A percentile compares a stretch with the other conserved stretches of the same genome.
Conservation (phyloP, 805 yeast genomes). For the Blastobotrys chiropterorum region DNA sequence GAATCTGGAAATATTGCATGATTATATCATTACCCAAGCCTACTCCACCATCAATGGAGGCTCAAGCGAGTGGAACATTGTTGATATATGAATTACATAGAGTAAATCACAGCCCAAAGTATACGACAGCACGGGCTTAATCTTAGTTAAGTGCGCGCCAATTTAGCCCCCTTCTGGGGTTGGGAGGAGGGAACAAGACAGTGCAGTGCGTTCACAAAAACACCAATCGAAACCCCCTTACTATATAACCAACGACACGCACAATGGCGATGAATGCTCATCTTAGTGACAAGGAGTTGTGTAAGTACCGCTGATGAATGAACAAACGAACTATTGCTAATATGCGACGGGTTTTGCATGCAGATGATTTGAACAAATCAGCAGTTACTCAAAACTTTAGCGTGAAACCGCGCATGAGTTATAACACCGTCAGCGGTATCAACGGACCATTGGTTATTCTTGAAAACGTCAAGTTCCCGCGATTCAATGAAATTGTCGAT, state of each 20-base stretch:
- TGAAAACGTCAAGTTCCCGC: slow-evolving; percentile 80
- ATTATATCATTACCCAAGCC: slow-evolving; percentile 27
- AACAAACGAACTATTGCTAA: background rate
- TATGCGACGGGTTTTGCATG: background rate
- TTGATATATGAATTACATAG: background rate
- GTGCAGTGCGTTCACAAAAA: background rate
- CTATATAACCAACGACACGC: background rate
- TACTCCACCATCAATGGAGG: slow-evolving; percentile 30
- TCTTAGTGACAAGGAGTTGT: slow-evolving; percentile 4
- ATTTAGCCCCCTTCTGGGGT: background rate
- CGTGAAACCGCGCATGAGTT: slow-evolving; percentile 82
- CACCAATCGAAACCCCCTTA: background rate
- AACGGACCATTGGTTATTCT: slow-evolving; percentile 95
- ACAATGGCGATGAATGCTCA: slow-evolving; percentile 2
- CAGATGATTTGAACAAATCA: slow-evolving; percentile 70
- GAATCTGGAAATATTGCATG: slow-evolving; percentile 10
- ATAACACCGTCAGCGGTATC: slow-evolving; percentile 97
- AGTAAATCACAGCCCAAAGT: background rate
- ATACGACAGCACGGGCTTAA: no score
- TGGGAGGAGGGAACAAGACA: background rate
- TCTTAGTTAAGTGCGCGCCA: no score
- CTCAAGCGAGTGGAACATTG: slow-evolving; percentile 30
- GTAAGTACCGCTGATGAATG: background rate
- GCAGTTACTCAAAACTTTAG: slow-evolving; percentile 91
- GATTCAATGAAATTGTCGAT: slow-evolving; percentile 94